Evolutionary conservation across 768 basidiomycete species (phyloP), one percentile per base, ranked within the genome.

Genomic region (Mrakia hoshinonis): DNA sequence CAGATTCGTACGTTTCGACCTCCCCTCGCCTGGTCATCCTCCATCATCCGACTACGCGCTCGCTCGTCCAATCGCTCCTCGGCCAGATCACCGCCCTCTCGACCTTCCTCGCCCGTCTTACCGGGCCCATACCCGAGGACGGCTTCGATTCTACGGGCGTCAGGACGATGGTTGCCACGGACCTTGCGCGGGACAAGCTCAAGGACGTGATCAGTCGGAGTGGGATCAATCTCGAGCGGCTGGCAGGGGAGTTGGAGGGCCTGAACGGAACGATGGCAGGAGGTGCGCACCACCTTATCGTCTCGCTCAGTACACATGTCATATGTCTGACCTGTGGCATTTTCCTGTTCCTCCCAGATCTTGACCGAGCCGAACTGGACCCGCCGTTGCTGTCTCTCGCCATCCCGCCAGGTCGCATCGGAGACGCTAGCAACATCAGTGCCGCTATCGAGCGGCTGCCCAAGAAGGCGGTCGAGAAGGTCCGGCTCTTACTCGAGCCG

Each of bases 371-470:
- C 31, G 58, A 61, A 34, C 58, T 61, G 22, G 58, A 61, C 34
- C 58, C 58, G 12, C 58, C 58, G 12, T 36, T 61, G 18, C 58
- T 61, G 31, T 61, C 58, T 29, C 58, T 61, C 10, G 31, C 58
- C 22, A 61, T 61, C 22, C 58, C 58, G 11, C 58, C 58, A 0
- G 31, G 31, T 20, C 58, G 58, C 18, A 22, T 61, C 58, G 58
- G 15, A 3, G 58, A 61, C 34, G 34, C 36, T 22, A 22, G 36
- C 18, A 61, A 29, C 31, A 22, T 61, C 20, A 61, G 58, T 36
- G 11, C 34, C 20, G 31, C 62, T 3, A 15, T 64, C 18, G 24
- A 24, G 46, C 43, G 24, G 24, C 46, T 43, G 11, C 39, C 62
- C 4, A 24, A 22, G 0, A 26, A 47, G 24, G 62, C 39, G 6